Base-by-base conservation (phyloP, 371 early-diverging fungal species). In the Mucor mucedo region DNA sequence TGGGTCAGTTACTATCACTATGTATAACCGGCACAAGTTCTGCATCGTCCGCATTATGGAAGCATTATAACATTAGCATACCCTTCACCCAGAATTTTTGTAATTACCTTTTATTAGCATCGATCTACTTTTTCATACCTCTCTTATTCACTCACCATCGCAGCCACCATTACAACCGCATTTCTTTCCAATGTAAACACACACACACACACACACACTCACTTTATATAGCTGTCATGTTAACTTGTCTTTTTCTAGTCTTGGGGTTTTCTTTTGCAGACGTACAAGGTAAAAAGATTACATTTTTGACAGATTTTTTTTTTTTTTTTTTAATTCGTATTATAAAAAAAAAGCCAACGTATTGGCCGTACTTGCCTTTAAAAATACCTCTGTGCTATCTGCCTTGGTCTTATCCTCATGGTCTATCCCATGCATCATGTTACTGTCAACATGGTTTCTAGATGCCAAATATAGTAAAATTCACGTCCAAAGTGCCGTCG, bases 41-140 rank as follows among this genome's bases (percentile, higher is more conserved):
- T 30, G 75, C 78, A 4, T 77, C 80, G 28, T 80, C 80, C n/a
- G 67, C 76, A 38, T 42, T 80, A 52, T 80, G 80, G 80, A 60
- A 60, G 38, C 72, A 66, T 53, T 55, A 73, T 50, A 29, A 50
- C 4, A 64, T 80, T 61, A 77, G 63, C 55, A 70, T 80, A 55
- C 80, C 80, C 8, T 77, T 70, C 45, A 77, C 76, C 8, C 77
- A 77, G 49, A 77, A 77, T 54, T 62, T 72, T 56, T 67, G 60
- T 21, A 75, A 64, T 45, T 80, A 80, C 55, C 28, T 70, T 28
- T 44, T 80, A 10, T 65, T 80, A 32, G 65, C 69, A 30, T 40
- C 49, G 11, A 55, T 76, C 6, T 73, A 74, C 53, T 35, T 63
- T 38, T 50, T 55, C n/a, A 47, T 44, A 6, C 39, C 62, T 48